Percentiles rank a stretch among this genome's conserved stretches.
Conservation (phyloP, 495 filamentous ascomycete species). For the Haplographium delicatum region DNA sequence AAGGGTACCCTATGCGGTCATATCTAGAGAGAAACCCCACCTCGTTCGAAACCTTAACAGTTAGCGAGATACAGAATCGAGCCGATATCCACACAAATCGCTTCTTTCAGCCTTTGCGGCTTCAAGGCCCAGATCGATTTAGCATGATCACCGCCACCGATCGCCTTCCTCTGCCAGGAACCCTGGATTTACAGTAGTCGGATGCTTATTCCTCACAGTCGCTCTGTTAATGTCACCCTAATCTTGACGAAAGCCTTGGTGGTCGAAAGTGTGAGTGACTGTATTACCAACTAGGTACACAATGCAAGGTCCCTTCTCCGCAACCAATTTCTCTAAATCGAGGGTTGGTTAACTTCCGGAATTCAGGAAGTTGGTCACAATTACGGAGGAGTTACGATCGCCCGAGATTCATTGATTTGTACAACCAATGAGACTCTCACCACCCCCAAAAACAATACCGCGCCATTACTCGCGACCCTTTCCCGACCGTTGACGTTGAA, state of each 20-base stretch:
- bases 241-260: too few species aligned
- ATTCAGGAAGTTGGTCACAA: not conserved
- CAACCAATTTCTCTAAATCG: not conserved
- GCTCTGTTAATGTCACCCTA: too few species aligned
- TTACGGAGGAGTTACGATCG: slow-evolving; percentile 5
- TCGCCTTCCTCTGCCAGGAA: too few species aligned
- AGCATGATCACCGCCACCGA: too few species aligned
- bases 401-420: not conserved
- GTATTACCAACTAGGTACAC: not conserved
- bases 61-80: not conserved
- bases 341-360: not conserved
- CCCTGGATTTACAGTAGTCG: too few species aligned
- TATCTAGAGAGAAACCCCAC: not conserved
- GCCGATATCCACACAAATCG: too few species aligned
- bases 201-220: too few species aligned
- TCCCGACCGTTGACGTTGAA: too few species aligned
- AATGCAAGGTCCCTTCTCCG: not conserved
- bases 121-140: too few species aligned
- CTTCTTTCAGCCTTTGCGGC: too few species aligned
- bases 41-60: not conserved
- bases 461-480: not conserved
- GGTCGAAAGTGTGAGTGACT: not conserved
- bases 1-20: too few species aligned
- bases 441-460: not conserved
- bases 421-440: slow-evolving; percentile 2